Evolutionary conservation across 1,284 basidiomycete genomes (phyloP).

Genomic region (Tilletia caries): DNA sequence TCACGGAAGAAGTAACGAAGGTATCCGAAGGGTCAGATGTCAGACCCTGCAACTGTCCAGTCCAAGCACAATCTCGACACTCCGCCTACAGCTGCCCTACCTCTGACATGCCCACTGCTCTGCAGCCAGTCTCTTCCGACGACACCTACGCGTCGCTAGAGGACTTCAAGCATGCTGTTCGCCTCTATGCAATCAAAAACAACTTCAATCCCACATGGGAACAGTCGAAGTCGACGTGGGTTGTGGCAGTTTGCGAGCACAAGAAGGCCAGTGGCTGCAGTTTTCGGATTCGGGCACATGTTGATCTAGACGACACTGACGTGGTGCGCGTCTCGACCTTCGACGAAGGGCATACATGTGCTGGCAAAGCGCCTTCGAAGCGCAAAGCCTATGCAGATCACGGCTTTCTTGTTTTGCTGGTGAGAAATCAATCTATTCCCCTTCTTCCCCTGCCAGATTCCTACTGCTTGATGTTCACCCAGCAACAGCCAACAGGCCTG

Average conservation of each 20-base stretch:
- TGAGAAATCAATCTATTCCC: not conserved
- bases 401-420: not conserved
- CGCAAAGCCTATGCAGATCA: not conserved
- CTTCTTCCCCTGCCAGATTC: too few species aligned
- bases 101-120: too few species aligned
- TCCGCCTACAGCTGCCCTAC: too few species aligned
- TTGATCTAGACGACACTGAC: not conserved
- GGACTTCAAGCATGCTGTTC: not conserved
- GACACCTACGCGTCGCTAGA: too few species aligned
- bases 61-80: too few species aligned
- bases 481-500: too few species aligned
- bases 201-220: not conserved
- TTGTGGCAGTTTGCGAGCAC: not conserved
- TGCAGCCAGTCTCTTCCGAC: too few species aligned
- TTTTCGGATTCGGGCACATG: not conserved
- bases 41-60: too few species aligned
- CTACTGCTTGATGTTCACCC: too few species aligned
- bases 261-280: not conserved
- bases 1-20: too few species aligned
- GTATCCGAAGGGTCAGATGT: too few species aligned
- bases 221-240: not conserved
- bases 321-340: not conserved
- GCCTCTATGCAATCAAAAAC: not conserved
- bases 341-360: not conserved
- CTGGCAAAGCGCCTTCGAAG: not conserved